Percentiles rank a stretch among this genome's conserved stretches.
These are phyloP conservation scores for Xylariaceae sp. DNA, from an alignment of 2,329 filamentous ascomycete species.

Conservation along the genomic window DNA sequence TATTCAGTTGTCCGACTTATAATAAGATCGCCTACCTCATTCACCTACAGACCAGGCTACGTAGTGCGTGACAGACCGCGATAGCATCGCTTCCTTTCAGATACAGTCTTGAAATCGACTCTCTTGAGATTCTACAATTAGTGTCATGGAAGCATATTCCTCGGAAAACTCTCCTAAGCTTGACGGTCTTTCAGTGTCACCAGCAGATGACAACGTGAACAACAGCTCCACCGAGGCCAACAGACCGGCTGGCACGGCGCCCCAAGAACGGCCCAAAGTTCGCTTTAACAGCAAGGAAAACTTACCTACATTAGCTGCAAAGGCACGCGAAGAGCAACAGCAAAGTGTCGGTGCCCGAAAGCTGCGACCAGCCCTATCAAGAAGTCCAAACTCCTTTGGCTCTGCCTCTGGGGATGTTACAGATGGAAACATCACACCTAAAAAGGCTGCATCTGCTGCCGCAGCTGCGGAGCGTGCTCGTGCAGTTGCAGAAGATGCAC, in stretches of 20 bases:
- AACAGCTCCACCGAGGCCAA: neutral
- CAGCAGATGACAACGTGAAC: neutral
- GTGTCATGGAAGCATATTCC: conserved; percentile 6
- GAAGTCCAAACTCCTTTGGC: conserved; percentile 32
- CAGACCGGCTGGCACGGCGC: neutral
- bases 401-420: conserved; percentile 24
- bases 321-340: conserved; percentile 4
- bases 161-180: conserved; percentile 11
- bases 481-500: conserved; percentile 33
- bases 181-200: conserved; percentile 2
- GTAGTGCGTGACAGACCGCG: too few species aligned
- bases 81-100: too few species aligned
- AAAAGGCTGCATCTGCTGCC: conserved; percentile 25
- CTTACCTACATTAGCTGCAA: conserved; percentile 1
- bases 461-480: conserved; percentile 37
- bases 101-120: too few species aligned
- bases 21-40: too few species aligned
- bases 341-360: conserved; percentile 14
- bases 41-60: too few species aligned
- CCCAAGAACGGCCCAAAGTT: conserved; percentile 12
- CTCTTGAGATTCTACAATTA: neutral
- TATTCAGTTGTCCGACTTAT: too few species aligned
- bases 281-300: conserved; percentile 13
- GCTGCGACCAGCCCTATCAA: conserved; percentile 36
- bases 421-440: conserved; percentile 7